Conservation (phyloP, 345 rosid species). For the Litchi chinensis region DNA sequence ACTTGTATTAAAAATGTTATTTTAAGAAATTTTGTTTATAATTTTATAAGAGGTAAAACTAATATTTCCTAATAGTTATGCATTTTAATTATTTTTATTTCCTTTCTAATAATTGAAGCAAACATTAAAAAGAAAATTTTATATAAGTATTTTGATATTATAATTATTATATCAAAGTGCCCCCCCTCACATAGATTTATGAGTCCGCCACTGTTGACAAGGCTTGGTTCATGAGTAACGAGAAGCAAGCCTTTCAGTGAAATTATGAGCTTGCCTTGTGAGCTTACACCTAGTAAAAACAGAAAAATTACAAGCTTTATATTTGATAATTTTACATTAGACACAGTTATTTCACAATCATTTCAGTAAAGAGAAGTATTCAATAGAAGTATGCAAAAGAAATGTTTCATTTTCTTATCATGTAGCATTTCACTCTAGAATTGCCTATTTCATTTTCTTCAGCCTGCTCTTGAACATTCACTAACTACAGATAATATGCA, state of each 20-base stretch:
- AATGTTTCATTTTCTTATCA: neutral
- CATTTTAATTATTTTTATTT: too few relatives aligned
- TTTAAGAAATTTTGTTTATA: too few relatives aligned
- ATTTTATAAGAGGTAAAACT: too few relatives aligned
- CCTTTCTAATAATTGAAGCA: too few relatives aligned
- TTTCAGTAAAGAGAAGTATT: neutral
- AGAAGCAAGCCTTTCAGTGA: conserved; percentile 48
- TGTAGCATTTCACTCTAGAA: neutral
- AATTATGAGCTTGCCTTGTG: conserved; percentile 40
- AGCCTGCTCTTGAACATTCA: neutral
- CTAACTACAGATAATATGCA: neutral
- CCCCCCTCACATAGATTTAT: too few relatives aligned
- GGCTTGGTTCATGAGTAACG: conserved; percentile 60
- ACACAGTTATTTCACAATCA: neutral
- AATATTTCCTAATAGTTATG: too few relatives aligned
- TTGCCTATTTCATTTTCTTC: neutral
- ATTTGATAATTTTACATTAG: neutral
- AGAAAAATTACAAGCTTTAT: conserved; percentile 20
- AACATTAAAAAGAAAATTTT: too few relatives aligned
- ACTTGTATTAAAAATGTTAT: too few relatives aligned
- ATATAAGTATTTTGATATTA: too few relatives aligned
- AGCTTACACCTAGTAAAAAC: conserved; percentile 31
- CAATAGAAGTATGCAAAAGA: neutral
- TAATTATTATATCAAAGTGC: too few relatives aligned
- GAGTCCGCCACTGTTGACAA: too few relatives aligned